Percentiles rank a stretch among this genome's conserved stretches.
Conservation (phyloP, 139 green algal genomes). For the Raphidocelis subcapitata region DNA sequence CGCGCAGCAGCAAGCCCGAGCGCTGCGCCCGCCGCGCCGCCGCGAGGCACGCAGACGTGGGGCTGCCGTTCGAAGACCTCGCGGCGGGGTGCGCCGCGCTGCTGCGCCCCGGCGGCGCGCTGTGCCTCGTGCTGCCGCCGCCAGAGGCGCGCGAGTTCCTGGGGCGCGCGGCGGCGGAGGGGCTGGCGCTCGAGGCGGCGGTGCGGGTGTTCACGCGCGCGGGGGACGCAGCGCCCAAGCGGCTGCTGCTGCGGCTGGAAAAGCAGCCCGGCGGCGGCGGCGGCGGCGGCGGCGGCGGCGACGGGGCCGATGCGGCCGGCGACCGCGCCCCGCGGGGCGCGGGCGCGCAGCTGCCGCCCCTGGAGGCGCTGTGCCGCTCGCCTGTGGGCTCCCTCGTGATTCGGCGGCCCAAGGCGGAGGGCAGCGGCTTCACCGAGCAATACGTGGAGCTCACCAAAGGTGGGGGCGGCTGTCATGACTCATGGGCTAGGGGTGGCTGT, state of each 20-base stretch:
- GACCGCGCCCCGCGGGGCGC: not conserved
- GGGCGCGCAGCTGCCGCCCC: not conserved
- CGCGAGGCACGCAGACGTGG: constrained; percentile 41
- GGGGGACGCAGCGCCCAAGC: constrained; percentile 9
- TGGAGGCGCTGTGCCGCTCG: not conserved
- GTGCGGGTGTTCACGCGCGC: constrained; percentile 23
- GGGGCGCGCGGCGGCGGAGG: not conserved
- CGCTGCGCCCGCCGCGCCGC: constrained; percentile 8
- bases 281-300: too few relatives aligned
- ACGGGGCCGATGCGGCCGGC: not conserved
- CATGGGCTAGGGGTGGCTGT: not conserved
- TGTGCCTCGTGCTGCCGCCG: constrained; percentile 37
- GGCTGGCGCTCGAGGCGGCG: constrained; percentile 20
- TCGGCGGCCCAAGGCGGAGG: not conserved
- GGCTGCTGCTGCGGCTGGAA: constrained; percentile 30
- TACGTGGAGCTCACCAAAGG: not conserved
- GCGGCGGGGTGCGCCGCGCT: constrained; percentile 29
- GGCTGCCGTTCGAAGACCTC: constrained; percentile 35
- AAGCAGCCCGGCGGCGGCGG: not conserved
- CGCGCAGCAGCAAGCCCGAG: constrained; percentile 35
- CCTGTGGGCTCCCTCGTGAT: not conserved
- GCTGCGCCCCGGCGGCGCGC: constrained; percentile 28
- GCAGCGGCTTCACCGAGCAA: not conserved
- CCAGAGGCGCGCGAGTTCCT: constrained; percentile 24
- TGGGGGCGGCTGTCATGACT: too few relatives aligned